Percentiles rank a stretch among this genome's conserved stretches.
Conservation (phyloP, 192 early-diverging fungal species). For the Lunasporangiospora selenospora region DNA sequence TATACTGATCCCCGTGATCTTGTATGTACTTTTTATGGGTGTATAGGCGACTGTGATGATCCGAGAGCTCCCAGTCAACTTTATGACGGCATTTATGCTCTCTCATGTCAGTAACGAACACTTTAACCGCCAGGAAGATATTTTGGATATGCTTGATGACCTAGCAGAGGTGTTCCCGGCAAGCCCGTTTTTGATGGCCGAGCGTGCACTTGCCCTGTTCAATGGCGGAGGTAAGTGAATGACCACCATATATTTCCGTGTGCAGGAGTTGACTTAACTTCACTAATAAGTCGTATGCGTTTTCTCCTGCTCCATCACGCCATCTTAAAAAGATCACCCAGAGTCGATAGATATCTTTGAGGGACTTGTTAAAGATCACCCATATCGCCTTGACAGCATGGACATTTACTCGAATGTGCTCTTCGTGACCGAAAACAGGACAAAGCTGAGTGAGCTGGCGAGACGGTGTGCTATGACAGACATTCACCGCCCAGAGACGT, state of each 20-base stretch:
- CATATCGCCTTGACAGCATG: slow-evolving; percentile 79
- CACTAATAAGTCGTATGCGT: background rate
- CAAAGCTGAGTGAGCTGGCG: slow-evolving; percentile 80
- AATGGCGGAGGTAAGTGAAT: slow-evolving; percentile 48
- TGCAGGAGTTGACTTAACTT: background rate
- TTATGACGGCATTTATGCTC: slow-evolving; percentile 59
- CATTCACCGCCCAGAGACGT: slow-evolving; percentile 88
- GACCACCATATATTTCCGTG: background rate
- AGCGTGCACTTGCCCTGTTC: slow-evolving; percentile 68
- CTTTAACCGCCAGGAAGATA: slow-evolving; percentile 38
- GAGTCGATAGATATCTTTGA: slow-evolving; percentile 76
- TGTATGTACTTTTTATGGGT: background rate
- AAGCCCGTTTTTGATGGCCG: slow-evolving; percentile 69
- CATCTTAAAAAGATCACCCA: slow-evolving; percentile 64
- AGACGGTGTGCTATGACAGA: slow-evolving; percentile 74
- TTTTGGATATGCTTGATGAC: slow-evolving; percentile 34
- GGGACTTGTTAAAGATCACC: slow-evolving; percentile 71
- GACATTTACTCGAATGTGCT: slow-evolving; percentile 91
- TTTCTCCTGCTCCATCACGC: background rate
- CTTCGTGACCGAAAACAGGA: slow-evolving; percentile 75
- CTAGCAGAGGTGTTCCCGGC: slow-evolving; percentile 60
- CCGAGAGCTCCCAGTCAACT: slow-evolving; percentile 32
- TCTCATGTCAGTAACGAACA: slow-evolving; percentile 65
- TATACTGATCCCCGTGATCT: background rate
- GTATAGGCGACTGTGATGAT: slow-evolving; percentile 16